Evolutionary conservation across 805 yeast genomes (phyloP).

Genomic region (Cyberlindnera mrakii): DNA sequence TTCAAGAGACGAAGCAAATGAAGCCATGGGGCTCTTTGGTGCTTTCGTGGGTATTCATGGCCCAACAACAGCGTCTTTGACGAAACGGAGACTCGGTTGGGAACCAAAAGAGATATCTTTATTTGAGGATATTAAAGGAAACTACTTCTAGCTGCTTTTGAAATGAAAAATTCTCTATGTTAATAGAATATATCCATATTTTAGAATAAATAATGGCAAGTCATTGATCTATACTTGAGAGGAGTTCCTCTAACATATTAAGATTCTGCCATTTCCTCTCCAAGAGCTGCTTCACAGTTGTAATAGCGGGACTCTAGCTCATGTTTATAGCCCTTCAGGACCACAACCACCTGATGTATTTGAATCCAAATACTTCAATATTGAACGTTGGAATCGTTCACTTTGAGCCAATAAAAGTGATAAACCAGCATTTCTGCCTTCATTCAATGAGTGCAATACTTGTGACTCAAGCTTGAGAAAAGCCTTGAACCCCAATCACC

Average conservation of each 20-base stretch:
- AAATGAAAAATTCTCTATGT: not conserved
- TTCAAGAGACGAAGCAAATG: conserved; percentile 10
- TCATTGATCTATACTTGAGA: conserved; percentile 2
- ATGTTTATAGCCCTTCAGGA: conserved; percentile 7
- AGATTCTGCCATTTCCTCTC: conserved; percentile 4
- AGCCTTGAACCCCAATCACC: conserved; percentile 7
- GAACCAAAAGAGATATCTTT: conserved; percentile 19
- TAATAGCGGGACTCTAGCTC: conserved; percentile 11
- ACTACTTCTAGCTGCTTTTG: conserved; percentile 5
- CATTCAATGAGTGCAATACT: conserved; percentile 10
- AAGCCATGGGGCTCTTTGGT: conserved; percentile 13
- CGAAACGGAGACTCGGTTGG: conserved; percentile 25
- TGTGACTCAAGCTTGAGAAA: conserved; percentile 10
- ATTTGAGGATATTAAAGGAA: conserved; percentile 20
- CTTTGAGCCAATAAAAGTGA: conserved; percentile 7
- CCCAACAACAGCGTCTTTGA: conserved; percentile 15
- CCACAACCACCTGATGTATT: not conserved
- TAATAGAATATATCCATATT: no score
- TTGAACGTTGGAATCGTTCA: conserved; percentile 10
- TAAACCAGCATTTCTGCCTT: conserved; percentile 7
- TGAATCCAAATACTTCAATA: conserved; percentile 8
- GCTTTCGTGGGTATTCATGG: conserved; percentile 7
- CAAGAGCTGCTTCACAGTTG: conserved; percentile 1
- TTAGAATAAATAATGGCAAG: not conserved
- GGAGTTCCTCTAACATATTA: conserved; percentile 7